Conservation (phyloP, 805 yeast species). For the Priceomyces medius region DNA sequence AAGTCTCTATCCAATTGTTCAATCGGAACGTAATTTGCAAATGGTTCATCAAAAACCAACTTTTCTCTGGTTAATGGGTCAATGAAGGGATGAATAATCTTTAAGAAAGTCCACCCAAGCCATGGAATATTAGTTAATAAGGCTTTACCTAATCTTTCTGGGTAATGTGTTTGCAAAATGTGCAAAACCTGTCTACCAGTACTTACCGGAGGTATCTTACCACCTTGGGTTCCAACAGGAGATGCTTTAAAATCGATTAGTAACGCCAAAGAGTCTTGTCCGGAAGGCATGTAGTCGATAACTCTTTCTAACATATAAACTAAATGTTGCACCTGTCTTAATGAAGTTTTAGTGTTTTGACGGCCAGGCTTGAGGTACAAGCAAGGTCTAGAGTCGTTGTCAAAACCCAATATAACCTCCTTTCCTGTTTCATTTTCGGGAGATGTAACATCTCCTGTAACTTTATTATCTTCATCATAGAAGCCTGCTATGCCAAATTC, state of each 20-base stretch:
- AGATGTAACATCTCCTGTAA: conserved; percentile 54
- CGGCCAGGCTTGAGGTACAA: conserved; percentile 90
- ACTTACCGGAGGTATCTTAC: conserved; percentile 83
- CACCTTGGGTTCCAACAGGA: conserved; percentile 54
- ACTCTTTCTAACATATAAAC: conserved; percentile 91
- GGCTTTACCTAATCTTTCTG: conserved; percentile 94
- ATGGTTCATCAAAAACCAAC: conserved; percentile 87
- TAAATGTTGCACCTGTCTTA: conserved; percentile 92
- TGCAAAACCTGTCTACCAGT: conserved; percentile 90
- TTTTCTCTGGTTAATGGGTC: conserved; percentile 95
- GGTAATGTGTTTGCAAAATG: conserved; percentile 95
- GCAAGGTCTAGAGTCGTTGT: conserved; percentile 88
- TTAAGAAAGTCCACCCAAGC: conserved; percentile 89
- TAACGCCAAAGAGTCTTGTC: conserved; percentile 90
- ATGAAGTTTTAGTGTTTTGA: conserved; percentile 89
- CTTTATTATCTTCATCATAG: conserved; percentile 43
- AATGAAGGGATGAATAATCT: conserved; percentile 90
- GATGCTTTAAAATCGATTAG: conserved; percentile 89
- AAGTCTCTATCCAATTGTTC: conserved; percentile 81
- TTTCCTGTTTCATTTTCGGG: conserved; percentile 89
- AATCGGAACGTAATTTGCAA: conserved; percentile 74
- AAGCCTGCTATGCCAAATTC: conserved; percentile 67
- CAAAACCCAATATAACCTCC: conserved; percentile 87
- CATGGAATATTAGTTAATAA: conserved; percentile 90
- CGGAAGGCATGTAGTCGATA: conserved; percentile 92